Evolutionary conservation across 176 grass and related monocot genomes (phyloP).

Genomic region (Aegilops umbellulata): DNA sequence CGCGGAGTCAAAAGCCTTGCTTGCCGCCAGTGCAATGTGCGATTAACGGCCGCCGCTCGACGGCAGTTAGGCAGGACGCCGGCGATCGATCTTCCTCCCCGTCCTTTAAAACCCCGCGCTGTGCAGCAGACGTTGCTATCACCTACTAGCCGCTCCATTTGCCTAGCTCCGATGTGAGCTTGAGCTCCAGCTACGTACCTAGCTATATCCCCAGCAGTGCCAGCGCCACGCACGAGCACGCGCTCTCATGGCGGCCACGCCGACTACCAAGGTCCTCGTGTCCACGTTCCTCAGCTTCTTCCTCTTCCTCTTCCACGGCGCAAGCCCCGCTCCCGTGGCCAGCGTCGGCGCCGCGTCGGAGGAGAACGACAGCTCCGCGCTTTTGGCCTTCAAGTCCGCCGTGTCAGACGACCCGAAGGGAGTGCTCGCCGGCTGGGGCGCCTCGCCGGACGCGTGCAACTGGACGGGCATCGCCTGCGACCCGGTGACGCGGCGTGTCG

Average conservation of each 20-base stretch:
- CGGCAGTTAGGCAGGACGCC: slow-evolving; percentile 40
- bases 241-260: slow-evolving; percentile 24
- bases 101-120: slow-evolving; percentile 30
- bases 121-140: slow-evolving; percentile 55
- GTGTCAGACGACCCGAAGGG: slow-evolving; percentile 42
- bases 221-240: slow-evolving; percentile 1
- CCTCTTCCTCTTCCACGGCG: neutral
- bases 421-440: slow-evolving; percentile 42
- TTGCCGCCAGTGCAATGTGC: neutral
- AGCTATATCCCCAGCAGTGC: neutral
- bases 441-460: slow-evolving; percentile 44
- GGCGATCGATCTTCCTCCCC: neutral
- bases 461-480: slow-evolving; percentile 78
- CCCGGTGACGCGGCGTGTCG: slow-evolving; percentile 30
- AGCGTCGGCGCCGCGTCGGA: neutral
- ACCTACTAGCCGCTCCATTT: neutral
- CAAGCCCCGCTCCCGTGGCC: neutral
- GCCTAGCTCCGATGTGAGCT: slow-evolving; percentile 24
- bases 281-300: neutral
- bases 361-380: slow-evolving; percentile 32
- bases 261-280: neutral
- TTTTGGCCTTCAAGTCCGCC: slow-evolving; percentile 50
- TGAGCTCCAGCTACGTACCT: neutral
- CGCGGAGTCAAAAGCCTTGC: neutral
- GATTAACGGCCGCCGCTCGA: neutral